phyloP scores from a whole-genome alignment of 2,329 filamentous ascomycete species.

The Bipolaris gigantea region DNA sequence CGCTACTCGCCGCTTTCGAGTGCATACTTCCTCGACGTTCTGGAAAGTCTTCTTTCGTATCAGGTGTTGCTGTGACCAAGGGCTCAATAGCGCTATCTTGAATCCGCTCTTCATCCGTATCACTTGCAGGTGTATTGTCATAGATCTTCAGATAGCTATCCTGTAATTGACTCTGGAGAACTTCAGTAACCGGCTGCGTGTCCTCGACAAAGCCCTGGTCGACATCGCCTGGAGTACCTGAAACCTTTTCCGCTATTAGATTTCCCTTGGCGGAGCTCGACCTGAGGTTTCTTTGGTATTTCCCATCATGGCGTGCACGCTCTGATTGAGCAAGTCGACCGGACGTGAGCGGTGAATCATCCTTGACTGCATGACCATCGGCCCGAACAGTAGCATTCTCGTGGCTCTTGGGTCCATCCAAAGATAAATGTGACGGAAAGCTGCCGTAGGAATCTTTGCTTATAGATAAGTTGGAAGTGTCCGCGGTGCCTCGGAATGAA shows the following conservation, averaged over 20 bases:
- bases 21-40: neutral
- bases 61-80: neutral
- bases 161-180: constrained; percentile 48
- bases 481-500: neutral
- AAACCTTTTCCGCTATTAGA: neutral
- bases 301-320: constrained; percentile 30
- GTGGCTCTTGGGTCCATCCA: constrained; percentile 2
- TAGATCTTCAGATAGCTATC: constrained; percentile 27
- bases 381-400: neutral
- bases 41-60: neutral
- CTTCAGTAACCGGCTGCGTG: constrained; percentile 48
- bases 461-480: constrained; percentile 12
- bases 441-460: constrained; percentile 41
- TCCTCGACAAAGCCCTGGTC: constrained; percentile 45
- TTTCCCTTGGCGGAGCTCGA: constrained; percentile 5
- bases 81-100: neutral
- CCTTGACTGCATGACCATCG: neutral
- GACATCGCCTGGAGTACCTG: constrained; percentile 4
- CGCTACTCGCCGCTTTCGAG: neutral
- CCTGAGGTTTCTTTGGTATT: constrained; percentile 14
- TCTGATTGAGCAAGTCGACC: constrained; percentile 35
- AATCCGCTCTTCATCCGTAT: neutral
- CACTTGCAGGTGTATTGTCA: constrained; percentile 17
- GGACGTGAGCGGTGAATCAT: constrained; percentile 12
- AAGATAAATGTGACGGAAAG: constrained; percentile 34